Percentiles rank a stretch among this genome's conserved stretches.
Evolutionary conservation across 371 early-diverging fungal species (phyloP).

Genomic region (Mucor irregularis): DNA sequence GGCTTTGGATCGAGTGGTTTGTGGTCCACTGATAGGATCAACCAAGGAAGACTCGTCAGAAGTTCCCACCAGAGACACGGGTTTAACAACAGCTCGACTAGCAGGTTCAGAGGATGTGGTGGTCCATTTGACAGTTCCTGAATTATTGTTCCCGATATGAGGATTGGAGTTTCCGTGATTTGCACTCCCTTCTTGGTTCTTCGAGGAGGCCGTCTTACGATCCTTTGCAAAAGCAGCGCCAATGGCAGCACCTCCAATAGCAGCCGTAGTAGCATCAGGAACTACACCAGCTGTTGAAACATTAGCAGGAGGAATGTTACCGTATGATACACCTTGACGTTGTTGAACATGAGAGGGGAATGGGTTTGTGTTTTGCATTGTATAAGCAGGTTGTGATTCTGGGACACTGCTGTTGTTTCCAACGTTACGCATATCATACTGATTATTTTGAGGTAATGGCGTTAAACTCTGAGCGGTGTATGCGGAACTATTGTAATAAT

Average conservation of each 20-base stretch:
- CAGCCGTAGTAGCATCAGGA: conserved; percentile 1
- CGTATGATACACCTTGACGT: too few species aligned
- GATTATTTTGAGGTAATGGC: too few species aligned
- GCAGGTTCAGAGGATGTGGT: conserved; percentile 19
- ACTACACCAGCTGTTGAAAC: not conserved
- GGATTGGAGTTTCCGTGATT: not conserved
- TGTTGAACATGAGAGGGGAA: too few species aligned
- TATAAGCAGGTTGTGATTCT: too few species aligned
- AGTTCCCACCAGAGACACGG: conserved; percentile 13
- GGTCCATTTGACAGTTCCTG: conserved; percentile 32
- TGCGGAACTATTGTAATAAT: too few species aligned
- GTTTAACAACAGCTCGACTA: conserved; percentile 38
- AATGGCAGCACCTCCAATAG: conserved; percentile 24
- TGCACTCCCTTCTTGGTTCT: not conserved
- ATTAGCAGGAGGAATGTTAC: not conserved
- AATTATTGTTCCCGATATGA: not conserved
- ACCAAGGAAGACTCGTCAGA: conserved; percentile 4
- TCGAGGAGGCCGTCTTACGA: not conserved
- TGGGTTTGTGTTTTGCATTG: too few species aligned
- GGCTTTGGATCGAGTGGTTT: not conserved
- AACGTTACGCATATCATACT: too few species aligned
- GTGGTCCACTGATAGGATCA: conserved; percentile 4
- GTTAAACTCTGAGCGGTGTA: too few species aligned
- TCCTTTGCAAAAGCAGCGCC: not conserved
- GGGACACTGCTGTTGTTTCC: too few species aligned